These are phyloP conservation scores for Toxoplasma gondii DNA, from an alignment of 169 alveolate species.

Conservation along the genomic window DNA sequence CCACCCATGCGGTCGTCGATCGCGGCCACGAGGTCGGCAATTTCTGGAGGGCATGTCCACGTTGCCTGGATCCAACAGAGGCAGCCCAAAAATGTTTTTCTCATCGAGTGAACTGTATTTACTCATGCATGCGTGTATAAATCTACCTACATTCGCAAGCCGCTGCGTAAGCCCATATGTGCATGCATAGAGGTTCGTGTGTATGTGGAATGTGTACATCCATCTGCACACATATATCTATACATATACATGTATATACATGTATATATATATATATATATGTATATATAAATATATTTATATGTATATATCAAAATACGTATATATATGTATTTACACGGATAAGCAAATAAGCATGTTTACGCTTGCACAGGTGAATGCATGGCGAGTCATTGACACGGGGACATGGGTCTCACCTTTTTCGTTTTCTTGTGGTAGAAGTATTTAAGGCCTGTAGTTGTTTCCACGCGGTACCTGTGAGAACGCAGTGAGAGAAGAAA, in stretches of 20 bases:
- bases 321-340: background rate
- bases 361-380: no score
- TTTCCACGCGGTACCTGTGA: slow-evolving; percentile 55
- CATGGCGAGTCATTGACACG: no score
- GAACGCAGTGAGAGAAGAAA: background rate
- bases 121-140: no score
- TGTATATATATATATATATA: no score
- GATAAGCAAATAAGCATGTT: background rate
- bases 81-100: background rate
- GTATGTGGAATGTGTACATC: no score
- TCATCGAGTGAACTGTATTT: no score
- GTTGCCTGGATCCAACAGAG: slow-evolving; percentile 8
- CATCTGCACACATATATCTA: background rate
- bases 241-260: no score
- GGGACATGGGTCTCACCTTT: background rate
- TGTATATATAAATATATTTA: no score
- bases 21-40: slow-evolving; percentile 1
- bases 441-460: slow-evolving; percentile 45
- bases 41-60: slow-evolving; percentile 54
- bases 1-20: slow-evolving; percentile 31
- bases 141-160: no score
- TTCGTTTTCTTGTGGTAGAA: slow-evolving; percentile 50
- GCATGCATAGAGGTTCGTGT: no score
- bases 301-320: no score
- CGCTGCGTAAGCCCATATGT: no score